Base-by-base conservation (phyloP, 805 yeast species). In the Cyberlindnera subsufficiens region DNA sequence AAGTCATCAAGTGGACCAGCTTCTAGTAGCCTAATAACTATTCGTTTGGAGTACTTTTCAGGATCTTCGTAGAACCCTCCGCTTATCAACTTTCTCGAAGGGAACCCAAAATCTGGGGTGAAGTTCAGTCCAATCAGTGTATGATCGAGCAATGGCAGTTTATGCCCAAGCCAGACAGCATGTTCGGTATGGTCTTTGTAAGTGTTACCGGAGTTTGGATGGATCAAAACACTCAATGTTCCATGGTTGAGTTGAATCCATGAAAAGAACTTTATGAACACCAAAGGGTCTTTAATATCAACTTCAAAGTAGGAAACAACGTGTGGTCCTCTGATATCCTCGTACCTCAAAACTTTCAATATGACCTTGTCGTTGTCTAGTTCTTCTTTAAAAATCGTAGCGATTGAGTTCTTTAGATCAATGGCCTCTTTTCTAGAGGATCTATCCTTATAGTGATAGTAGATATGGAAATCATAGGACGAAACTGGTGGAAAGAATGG, bases 131-230 rank as follows among this genome's bases (percentile, higher is more conserved):
- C 42, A 13, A 16, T 35, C n/a, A 51, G 19, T 8, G 11, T 19
- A 6, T 51, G 42, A 5, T 29, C 42, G 20, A 51, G 37, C 32
- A 58, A 32, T 11, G 58, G 57, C 22, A 58, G 42, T 49, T 64
- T 67, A 47, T 67, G 63, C 9, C 80, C 80, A 42, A 75, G 56
- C 81, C 81, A 76, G 30, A 73, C 55, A 0, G 80, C 79, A 50
- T 67, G 62, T 4, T 55, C 54, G 0, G 79, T 76, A 53, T 76
- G 80, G 54, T 76, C 80, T 6, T 38, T 46, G 30, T 64, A 48
- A 2, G 41, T 40, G 37, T 66, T 72, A 5, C 74, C 77, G 19
- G 61, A 53, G 16, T 56, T 65, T 15, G 80, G 81, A 50, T 76
- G 81, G 29, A 76, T 71, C 49, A 76, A 58, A 3, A 75, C 78